Base-by-base conservation (phyloP, 768 basidiomycete species). In the Auriscalpium microsporum region DNA sequence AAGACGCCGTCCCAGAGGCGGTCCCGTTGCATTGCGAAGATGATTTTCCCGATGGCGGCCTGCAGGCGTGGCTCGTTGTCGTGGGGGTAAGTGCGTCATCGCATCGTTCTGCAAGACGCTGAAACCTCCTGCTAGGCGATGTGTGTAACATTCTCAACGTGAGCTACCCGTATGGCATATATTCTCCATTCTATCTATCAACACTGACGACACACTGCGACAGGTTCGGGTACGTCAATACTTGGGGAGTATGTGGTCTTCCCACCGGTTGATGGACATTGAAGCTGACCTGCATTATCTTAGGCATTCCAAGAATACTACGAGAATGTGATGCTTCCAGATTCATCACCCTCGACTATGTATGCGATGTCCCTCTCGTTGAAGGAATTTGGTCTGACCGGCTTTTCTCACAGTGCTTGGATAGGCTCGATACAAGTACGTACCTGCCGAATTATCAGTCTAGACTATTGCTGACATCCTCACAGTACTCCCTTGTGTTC, bases 251-350 rank as follows among this genome's bases (percentile, higher is more conserved):
- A 62, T 69, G 80, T 73, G n/a, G 28, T 28, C 9, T 44, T 49
- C 23, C 14, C 5, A 21, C 4, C 8, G 3, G 40, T 42, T 14
- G 8, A 7, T 46, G 23, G 6, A 37, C 21, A 13, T 46, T 21
- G 19, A 57, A 53, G 1, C 33, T 61, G 16, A 11, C 58, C 44
- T 35, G 21, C 28, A 28, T 28, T 21, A 48, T 28, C 33, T 16
- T 51, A 88, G 86, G 75, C 82, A 21, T 89, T 89, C 64, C 88
- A 90, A 73, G 75, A 75, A 8, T 86, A 87, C 63, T 89, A 90
- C 58, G 74, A 86, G 60, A 68, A 75, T 36, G 75, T 71, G 2
- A 17, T 84, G 5, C 71, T 89, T 23, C 68, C 62, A 1, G 59
- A 74, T 33, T 72, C 74, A 1, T 74, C 78, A 6, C 75, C 85